phyloP scores from a whole-genome alignment of 495 filamentous ascomycete species.

The Astrocystis sublimbata region DNA sequence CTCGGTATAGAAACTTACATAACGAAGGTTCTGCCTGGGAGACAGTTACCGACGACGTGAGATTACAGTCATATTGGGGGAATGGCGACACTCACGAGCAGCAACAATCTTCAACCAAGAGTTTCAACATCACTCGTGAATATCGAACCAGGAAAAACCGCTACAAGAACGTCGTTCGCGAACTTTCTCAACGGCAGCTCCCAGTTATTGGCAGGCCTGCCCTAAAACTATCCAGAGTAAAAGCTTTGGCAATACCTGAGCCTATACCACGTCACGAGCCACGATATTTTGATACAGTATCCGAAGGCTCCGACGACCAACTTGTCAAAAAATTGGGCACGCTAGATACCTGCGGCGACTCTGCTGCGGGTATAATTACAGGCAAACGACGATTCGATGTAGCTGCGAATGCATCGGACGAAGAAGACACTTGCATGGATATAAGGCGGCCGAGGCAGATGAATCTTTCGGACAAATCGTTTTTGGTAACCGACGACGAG shows the following conservation, averaged over 20 bases:
- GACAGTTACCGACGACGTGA: constrained; percentile 8
- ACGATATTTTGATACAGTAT: not conserved
- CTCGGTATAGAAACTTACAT: not conserved
- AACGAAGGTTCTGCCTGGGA: constrained; percentile 6
- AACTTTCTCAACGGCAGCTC: not conserved
- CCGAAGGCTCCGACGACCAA: constrained; percentile 3
- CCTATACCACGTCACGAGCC: not conserved
- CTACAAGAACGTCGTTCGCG: not conserved
- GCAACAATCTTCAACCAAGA: not conserved
- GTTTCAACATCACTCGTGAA: not conserved
- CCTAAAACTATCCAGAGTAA: not conserved
- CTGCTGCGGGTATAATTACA: not conserved
- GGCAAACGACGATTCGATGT: not conserved
- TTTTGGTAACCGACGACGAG: not conserved
- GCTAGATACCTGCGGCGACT: not conserved
- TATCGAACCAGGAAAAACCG: not conserved
- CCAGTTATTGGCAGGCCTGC: not conserved
- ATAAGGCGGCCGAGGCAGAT: not conserved
- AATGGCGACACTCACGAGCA: not conserved
- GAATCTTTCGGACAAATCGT: not conserved
- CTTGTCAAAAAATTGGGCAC: not conserved
- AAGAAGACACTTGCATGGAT: not conserved
- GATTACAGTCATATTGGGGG: not conserved
- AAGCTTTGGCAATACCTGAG: not conserved
- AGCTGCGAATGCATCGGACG: not conserved